Percentiles rank a stretch among this genome's conserved stretches.
Evolutionary conservation across 306 rosid species (phyloP).

Genomic region (Luffa aegyptiaca): DNA sequence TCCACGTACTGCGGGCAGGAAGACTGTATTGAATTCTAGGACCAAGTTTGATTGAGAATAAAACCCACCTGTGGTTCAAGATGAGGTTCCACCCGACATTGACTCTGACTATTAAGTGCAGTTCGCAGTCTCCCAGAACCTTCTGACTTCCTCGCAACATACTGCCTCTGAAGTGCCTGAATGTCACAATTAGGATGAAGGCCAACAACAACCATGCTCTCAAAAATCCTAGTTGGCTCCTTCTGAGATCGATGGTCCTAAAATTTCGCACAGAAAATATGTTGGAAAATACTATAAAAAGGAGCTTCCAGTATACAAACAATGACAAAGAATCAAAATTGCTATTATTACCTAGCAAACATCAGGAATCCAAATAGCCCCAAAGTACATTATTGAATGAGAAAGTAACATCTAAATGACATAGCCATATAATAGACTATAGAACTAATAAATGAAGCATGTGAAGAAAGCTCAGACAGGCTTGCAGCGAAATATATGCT

Average conservation of each 20-base stretch:
- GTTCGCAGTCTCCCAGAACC: conserved; percentile 57
- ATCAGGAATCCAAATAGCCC: background rate
- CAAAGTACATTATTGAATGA: conserved; percentile 1
- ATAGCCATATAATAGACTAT: background rate
- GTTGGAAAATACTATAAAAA: conserved; percentile 13
- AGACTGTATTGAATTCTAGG: background rate
- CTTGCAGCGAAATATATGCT: background rate
- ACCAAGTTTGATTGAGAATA: conserved; percentile 3
- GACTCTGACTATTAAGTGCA: conserved; percentile 54
- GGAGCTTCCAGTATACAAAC: background rate
- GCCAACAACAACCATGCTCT: conserved; percentile 90
- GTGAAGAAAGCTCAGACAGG: background rate
- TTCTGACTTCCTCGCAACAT: conserved; percentile 49
- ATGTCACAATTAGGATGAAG: conserved; percentile 89
- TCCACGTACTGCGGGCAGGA: background rate
- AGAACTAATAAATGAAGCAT: background rate
- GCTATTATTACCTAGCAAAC: background rate
- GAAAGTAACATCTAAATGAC: background rate
- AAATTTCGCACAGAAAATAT: conserved; percentile 24
- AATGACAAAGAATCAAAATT: background rate
- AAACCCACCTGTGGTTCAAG: conserved; percentile 80
- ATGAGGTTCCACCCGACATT: conserved; percentile 68
- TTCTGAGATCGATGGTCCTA: conserved; percentile 86
- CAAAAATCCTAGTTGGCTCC: conserved; percentile 79
- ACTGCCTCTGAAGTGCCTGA: conserved; percentile 68